A percentile compares a stretch with the other conserved stretches of the same genome.
These are phyloP conservation scores for Alternaria novae-zelandiae DNA, from an alignment of 2,329 filamentous ascomycete species.

Conservation along the genomic window DNA sequence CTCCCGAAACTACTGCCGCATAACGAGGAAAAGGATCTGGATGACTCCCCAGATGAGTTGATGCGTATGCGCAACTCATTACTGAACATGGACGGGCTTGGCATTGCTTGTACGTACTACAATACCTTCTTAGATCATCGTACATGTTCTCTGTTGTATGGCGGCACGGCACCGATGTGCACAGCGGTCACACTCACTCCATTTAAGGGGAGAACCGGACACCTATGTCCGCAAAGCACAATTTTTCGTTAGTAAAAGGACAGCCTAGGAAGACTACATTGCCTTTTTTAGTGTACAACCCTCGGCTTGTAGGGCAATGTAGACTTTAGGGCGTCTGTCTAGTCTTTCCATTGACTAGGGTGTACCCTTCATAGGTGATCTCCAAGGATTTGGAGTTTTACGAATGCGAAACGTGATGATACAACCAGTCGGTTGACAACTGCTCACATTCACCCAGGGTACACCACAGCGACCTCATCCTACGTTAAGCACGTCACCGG, in stretches of 20 bases:
- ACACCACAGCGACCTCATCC: constrained; percentile 54
- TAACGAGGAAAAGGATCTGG: constrained; percentile 47
- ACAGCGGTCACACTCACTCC: background rate
- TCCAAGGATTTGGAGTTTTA: accelerated
- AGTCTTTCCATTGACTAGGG: background rate
- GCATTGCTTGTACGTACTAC: constrained; percentile 55
- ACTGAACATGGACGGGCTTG: constrained; percentile 63
- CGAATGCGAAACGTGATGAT: background rate
- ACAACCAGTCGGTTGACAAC: background rate
- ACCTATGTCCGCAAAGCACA: background rate
- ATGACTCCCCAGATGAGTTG: constrained; percentile 51
- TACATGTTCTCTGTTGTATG: background rate
- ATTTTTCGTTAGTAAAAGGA: background rate
- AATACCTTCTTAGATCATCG: background rate
- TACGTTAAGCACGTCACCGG: constrained; percentile 47
- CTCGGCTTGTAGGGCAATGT: background rate
- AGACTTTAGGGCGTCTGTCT: background rate
- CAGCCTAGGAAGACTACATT: background rate
- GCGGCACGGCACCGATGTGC: no score
- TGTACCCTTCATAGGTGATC: background rate
- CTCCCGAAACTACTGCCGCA: constrained; percentile 61
- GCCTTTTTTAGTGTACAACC: background rate
- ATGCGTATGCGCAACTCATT: constrained; percentile 59
- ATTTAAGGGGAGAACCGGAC: background rate
- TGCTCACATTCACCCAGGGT: constrained; percentile 41